Evolutionary conservation across 306 rosid species (phyloP).

Genomic region (Vigna unguiculata): DNA sequence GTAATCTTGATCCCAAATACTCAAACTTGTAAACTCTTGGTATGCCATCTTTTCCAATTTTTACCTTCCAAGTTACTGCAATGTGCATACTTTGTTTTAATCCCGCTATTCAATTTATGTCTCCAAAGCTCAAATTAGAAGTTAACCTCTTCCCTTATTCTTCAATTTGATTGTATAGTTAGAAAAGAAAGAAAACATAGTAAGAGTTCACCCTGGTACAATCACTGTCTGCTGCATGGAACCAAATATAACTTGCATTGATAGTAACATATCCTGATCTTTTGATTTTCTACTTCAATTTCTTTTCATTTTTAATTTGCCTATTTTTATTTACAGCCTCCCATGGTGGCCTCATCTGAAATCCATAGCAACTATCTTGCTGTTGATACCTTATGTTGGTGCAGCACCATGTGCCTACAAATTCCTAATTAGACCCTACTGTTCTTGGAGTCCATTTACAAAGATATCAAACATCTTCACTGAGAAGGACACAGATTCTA

Average conservation of each 20-base stretch:
- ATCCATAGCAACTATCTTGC: conserved; percentile 56
- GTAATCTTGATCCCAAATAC: not conserved
- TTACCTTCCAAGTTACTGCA: no score
- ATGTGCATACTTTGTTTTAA: not conserved
- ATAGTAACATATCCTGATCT: conserved; percentile 2
- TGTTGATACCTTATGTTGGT: conserved; percentile 59
- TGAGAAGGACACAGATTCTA: conserved; percentile 18
- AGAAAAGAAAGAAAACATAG: not conserved
- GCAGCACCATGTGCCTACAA: conserved; percentile 56
- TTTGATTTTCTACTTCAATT: conserved; percentile 15
- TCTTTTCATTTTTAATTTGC: conserved; percentile 31
- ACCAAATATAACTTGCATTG: conserved; percentile 6
- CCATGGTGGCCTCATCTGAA: conserved; percentile 65
- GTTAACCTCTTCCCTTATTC: not conserved
- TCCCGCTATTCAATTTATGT: no score
- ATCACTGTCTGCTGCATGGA: conserved; percentile 3
- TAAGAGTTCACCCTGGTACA: not conserved
- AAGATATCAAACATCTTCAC: conserved; percentile 33
- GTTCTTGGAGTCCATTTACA: conserved; percentile 36
- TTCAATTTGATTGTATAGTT: not conserved
- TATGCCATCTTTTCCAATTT: not conserved
- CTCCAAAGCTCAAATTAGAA: not conserved
- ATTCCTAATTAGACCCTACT: conserved; percentile 43
- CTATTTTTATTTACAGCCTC: conserved; percentile 55
- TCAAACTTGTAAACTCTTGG: not conserved